Evolutionary conservation across 2,329 filamentous ascomycete species (phyloP).

Genomic region (Diplodia seriata): DNA sequence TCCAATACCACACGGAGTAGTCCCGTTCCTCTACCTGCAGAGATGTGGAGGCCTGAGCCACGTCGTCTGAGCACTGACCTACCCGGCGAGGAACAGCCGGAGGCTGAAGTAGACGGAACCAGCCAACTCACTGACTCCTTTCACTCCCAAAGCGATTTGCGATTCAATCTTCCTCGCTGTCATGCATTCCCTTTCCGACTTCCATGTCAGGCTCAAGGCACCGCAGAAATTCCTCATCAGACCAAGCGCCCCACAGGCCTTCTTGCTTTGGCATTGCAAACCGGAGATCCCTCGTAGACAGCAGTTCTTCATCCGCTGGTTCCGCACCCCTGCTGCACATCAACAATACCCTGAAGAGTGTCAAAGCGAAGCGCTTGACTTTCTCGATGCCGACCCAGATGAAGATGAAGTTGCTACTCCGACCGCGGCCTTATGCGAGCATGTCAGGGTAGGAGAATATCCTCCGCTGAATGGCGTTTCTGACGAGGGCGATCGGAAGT

Average conservation of each 20-base stretch:
- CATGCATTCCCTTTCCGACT: neutral
- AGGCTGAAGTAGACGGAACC: no score
- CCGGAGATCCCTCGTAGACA: neutral
- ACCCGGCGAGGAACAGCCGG: neutral
- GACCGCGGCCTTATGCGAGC: neutral
- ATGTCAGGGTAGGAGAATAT: neutral
- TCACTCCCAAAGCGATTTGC: neutral
- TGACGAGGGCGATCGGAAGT: neutral
- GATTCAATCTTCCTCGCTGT: neutral
- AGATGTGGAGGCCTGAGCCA: neutral
- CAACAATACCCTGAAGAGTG: neutral
- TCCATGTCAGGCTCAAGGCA: neutral
- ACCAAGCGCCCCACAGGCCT: neutral
- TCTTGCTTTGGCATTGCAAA: neutral
- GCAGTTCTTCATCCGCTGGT: neutral
- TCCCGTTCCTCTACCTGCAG: neutral
- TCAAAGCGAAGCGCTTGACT: neutral
- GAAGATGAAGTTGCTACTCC: neutral
- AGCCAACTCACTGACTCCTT: neutral
- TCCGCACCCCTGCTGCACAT: neutral
- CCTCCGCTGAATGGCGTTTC: neutral
- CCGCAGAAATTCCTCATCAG: neutral
- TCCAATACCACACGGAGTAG: neutral
- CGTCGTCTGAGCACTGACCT: neutral
- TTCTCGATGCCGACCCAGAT: neutral